A percentile compares a stretch with the other conserved stretches of the same genome.
phyloP scores from a whole-genome alignment of 78 protist species.

The Speleostelium caveatum region DNA sequence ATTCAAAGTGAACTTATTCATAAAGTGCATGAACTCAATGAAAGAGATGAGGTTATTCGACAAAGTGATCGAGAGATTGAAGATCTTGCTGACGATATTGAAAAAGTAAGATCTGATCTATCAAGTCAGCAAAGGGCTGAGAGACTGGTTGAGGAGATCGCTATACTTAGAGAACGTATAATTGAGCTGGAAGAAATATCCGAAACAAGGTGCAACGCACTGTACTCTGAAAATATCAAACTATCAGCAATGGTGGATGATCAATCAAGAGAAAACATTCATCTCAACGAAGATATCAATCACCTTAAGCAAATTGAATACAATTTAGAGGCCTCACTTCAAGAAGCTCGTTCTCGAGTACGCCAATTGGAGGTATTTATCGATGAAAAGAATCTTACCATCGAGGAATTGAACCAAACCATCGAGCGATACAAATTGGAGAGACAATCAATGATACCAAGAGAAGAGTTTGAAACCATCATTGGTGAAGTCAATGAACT shows the following conservation, averaged over 20 bases:
- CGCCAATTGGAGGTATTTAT: too few relatives aligned
- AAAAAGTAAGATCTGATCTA: slow-evolving; percentile 12
- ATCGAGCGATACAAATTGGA: too few relatives aligned
- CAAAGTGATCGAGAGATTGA: neutral
- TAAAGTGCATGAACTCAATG: neutral
- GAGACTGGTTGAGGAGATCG: slow-evolving; percentile 9
- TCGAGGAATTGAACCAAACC: too few relatives aligned
- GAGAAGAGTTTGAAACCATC: too few relatives aligned
- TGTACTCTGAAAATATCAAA: neutral
- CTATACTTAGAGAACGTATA: neutral
- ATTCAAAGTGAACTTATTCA: neutral
- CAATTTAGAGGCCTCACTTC: too few relatives aligned
- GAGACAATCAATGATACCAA: too few relatives aligned
- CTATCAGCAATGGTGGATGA: neutral
- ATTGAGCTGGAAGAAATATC: neutral
- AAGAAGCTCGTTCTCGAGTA: too few relatives aligned
- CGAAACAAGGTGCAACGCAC: neutral
- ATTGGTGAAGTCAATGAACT: neutral
- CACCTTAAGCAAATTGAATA: too few relatives aligned
- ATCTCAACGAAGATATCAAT: neutral
- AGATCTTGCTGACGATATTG: neutral
- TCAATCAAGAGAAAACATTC: neutral
- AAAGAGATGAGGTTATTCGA: neutral
- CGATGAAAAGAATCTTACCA: too few relatives aligned
- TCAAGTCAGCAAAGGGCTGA: slow-evolving; percentile 29